Evolutionary conservation across 2,329 filamentous ascomycete species (phyloP), one percentile per base, ranked within the genome.

Genomic region (Microsporum audouinii): DNA sequence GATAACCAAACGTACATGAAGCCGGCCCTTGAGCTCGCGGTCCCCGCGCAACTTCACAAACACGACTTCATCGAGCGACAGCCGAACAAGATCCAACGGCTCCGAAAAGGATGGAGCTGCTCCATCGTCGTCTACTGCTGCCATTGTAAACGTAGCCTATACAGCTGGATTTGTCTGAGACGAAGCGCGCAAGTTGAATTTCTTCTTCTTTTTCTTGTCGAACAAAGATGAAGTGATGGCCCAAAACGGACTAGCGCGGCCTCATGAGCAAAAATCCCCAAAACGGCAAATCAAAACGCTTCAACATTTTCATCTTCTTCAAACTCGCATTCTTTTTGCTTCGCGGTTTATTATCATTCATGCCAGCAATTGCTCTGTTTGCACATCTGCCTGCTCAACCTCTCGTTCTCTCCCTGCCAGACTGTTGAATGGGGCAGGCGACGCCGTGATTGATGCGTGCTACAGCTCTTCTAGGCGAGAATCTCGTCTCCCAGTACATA

Each of bases 1-100:
- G 45, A 12, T 12, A 33, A 51, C 17, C 61, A 60, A 36, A 76
- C 87, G 71, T 78, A 97, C 94, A 76, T 99, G 94, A 71, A 99
- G 82, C 71, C 92, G 86, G 66, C 94, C 94, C 77, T 96, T 94
- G 66, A 99, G 81, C 78, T 99, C 94, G 66, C 94, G 85, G 75
- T 99, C 94, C 68, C 94, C 94, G 71, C 94, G 84, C 66, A 99
- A 82, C 83, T 97, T 97, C 67, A 99, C 92, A 76, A 96, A 95
- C 58, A 99, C 94, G 53, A 94, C 85, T 76, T 99, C 94, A 75
- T 97, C 92, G 56, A 99, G 84, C 67, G 92, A 89, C 61, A 99
- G 84, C 68, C 91, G 89, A 68, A 99, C 94, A 47, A 99, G 85
- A 75, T 97, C 94, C 71, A 99, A 87, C 60, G 95, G 92, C 79